phyloP scores from a whole-genome alignment of 352 stramenopile genomes.

The Pythium sukuiense region DNA sequence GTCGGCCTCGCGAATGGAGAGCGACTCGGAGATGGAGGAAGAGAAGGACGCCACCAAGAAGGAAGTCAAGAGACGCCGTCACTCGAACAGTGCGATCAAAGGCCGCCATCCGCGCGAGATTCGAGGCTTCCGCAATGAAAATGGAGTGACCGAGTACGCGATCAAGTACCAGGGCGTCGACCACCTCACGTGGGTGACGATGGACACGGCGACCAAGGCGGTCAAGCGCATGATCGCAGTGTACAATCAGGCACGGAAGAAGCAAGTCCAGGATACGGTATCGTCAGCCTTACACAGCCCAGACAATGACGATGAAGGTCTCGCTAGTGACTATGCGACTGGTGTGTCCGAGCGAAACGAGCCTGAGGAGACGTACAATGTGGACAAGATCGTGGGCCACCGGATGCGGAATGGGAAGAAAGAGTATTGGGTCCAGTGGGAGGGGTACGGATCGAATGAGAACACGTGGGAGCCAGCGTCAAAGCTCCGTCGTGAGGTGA shows the following conservation, averaged over 20 bases:
- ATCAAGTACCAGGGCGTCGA: conserved; percentile 9
- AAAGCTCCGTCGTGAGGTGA: neutral
- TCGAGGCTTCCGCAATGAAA: neutral
- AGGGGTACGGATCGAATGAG: neutral
- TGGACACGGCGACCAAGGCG: neutral
- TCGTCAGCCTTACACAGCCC: neutral
- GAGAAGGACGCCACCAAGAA: neutral
- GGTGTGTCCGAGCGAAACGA: neutral
- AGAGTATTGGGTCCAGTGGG: neutral
- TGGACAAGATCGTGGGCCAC: neutral
- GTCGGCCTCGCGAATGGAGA: neutral
- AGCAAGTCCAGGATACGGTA: neutral
- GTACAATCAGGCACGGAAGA: neutral
- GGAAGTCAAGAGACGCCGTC: neutral
- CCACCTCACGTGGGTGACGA: conserved; percentile 1
- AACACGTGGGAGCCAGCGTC: neutral
- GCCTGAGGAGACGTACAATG: neutral
- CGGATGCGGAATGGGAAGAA: neutral
- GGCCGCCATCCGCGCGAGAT: neutral
- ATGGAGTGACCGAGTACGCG: conserved; percentile 5
- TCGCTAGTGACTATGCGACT: neutral
- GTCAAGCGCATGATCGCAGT: neutral
- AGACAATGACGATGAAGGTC: neutral
- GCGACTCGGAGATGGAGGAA: neutral
- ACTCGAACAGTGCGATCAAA: neutral